Evolutionary conservation across 31 red algal genomes (phyloP), one percentile per base, ranked within the genome.

Genomic region (Endocladia muricata): DNA sequence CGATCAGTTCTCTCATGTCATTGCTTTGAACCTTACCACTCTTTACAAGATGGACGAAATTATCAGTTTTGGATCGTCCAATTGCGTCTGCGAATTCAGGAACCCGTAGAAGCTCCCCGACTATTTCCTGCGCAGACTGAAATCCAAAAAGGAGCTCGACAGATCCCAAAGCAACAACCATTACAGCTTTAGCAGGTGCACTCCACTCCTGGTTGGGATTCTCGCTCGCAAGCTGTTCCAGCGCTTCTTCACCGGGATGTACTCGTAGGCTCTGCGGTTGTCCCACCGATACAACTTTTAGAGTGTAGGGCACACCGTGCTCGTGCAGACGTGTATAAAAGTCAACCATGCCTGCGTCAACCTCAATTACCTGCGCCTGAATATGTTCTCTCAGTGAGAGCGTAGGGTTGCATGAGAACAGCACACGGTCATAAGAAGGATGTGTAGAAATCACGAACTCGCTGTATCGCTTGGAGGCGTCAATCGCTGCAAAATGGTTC

Each of bases 81-180:
- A 79, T 37, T 6, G 85, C 85, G 22, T 74, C 76, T n/a, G 42
- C 68, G 49, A 79, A 81, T 60, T 89, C 85, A 25, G 85, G 85
- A 42, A 81, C 75, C 19, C 85, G 75, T 9, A 57, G 51, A 4
- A 89, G 42, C 49, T 89, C 76, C 2, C 33, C 15, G 41, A 75
- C 85, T 30, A 89, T 89, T 21, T 75, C 29, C 2, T 39, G 23
- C 7, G 68, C 54, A 37, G 73, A 33, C 55, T 80, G 84, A 55
- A 88, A 88, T 21, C 84, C 84, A 59, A 88, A 63, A 0, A 88
- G 74, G 37, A 66, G 5, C 25, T 80, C 57, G 6, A 80, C 67
- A 37, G 30, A 31, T 32, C 67, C 48, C 3, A 89, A 34, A 39
- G 85, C 85, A 35, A 89, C 76, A 26, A 75, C 41, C 76, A 89